phyloP scores from a whole-genome alignment of 2,329 filamentous ascomycete species.

The Berkeleyomyces basicola region DNA sequence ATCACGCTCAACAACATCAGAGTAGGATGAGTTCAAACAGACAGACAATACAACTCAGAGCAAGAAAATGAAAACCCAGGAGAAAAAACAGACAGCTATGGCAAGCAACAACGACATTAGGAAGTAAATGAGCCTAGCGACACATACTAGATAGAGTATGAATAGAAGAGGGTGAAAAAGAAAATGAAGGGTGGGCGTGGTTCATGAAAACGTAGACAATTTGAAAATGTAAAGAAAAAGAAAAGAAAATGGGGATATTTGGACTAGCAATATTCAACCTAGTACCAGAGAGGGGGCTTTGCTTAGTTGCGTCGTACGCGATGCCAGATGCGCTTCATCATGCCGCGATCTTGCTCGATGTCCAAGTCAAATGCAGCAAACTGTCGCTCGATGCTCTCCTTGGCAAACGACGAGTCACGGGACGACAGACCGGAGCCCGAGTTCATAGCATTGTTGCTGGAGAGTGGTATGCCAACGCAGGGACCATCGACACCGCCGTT shows the following conservation, averaged over 20 bases:
- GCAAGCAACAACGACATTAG: background rate
- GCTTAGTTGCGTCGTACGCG: conserved; percentile 24
- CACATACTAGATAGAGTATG: background rate
- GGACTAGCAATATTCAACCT: conserved; percentile 6
- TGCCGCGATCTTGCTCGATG: conserved; percentile 32
- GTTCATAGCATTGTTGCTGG: conserved; percentile 22
- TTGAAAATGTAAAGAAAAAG: background rate
- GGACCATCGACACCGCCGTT: conserved; percentile 12
- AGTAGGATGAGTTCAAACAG: background rate
- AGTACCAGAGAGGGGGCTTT: background rate
- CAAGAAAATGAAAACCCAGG: background rate
- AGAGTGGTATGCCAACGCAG: conserved; percentile 6
- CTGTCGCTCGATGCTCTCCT: conserved; percentile 37
- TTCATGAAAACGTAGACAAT: background rate
- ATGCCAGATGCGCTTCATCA: conserved; percentile 50
- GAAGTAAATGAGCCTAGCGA: background rate
- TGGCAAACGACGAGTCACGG: conserved; percentile 21
- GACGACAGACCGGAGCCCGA: background rate
- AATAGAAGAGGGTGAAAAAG: background rate
- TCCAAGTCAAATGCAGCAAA: conserved; percentile 38
- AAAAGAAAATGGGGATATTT: background rate
- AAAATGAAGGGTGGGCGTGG: background rate
- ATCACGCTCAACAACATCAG: background rate
- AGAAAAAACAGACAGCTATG: background rate
- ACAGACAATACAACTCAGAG: background rate